These are phyloP conservation scores for Penicillium sp. DNA, from an alignment of 2,329 filamentous ascomycete genomes.

Conservation along the genomic window DNA sequence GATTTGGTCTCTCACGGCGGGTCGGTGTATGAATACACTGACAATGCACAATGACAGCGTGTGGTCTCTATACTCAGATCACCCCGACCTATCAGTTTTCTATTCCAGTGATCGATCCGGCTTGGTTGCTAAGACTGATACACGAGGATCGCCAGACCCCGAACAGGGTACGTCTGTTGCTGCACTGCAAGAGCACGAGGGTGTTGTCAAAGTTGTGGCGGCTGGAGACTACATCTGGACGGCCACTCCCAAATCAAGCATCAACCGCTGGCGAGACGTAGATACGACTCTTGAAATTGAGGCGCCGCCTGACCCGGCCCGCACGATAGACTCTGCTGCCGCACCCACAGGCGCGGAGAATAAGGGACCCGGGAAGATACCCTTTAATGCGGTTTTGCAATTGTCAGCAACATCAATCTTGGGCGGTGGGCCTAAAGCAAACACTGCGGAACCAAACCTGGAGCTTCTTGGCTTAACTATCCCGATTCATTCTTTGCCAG, in stretches of 20 bases:
- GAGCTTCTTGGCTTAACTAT: conserved; percentile 54
- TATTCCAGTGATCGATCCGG: conserved; percentile 94
- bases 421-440: conserved; percentile 53
- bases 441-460: conserved; percentile 55
- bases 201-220: conserved; percentile 58
- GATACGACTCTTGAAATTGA: conserved; percentile 75
- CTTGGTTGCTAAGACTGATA: conserved; percentile 93
- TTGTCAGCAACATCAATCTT: conserved; percentile 83
- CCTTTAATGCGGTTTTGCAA: conserved; percentile 74
- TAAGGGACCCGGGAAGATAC: conserved; percentile 60
- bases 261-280: conserved; percentile 87
- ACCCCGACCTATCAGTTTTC: conserved; percentile 83
- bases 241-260: conserved; percentile 84
- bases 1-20: conserved; percentile 93
- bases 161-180: conserved; percentile 89
- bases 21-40: conserved; percentile 94
- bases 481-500: conserved; percentile 68
- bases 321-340: conserved; percentile 47
- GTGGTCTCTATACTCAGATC: conserved; percentile 90
- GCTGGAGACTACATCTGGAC: conserved; percentile 84
- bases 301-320: conserved; percentile 35
- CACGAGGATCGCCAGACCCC: conserved; percentile 72
- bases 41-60: conserved; percentile 99
- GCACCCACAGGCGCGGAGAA: conserved; percentile 17
- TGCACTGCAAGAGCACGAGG: conserved; percentile 89